Evolutionary conservation across 2,329 filamentous ascomycete species (phyloP).

Genomic region (Hymenoscyphus salicellus): DNA sequence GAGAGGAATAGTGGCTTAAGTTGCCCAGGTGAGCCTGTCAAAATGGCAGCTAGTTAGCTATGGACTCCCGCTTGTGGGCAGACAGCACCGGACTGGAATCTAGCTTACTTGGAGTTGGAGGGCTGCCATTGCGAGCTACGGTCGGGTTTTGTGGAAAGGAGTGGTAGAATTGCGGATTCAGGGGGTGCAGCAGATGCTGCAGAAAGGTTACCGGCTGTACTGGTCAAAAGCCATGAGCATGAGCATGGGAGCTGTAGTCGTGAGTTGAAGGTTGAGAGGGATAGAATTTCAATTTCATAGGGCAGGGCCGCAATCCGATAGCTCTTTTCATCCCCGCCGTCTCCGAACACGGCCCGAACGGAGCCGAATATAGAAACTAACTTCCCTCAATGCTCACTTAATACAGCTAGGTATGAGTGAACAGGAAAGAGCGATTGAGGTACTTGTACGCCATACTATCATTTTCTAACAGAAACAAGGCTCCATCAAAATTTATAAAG

Average conservation of each 20-base stretch:
- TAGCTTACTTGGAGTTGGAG: conserved; percentile 28
- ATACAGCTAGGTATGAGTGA: too few relatives aligned
- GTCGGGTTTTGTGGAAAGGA: neutral
- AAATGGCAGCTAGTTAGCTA: conserved; percentile 16
- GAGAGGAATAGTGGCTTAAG: neutral
- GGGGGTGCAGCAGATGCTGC: conserved; percentile 35
- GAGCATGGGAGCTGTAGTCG: neutral
- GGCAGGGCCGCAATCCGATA: neutral
- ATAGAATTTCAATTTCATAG: conserved; percentile 2
- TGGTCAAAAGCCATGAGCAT: conserved; percentile 29
- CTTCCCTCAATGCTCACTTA: too few relatives aligned
- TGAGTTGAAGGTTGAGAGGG: neutral
- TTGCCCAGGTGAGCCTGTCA: conserved; percentile 12
- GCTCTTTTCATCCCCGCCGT: neutral
- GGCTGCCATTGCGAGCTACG: conserved; percentile 29
- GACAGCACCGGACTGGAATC: conserved; percentile 6
- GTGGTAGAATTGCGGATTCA: neutral
- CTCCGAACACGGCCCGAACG: neutral
- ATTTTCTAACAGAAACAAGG: too few relatives aligned
- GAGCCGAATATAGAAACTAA: neutral
- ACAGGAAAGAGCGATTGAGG: neutral
- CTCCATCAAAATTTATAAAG: too few relatives aligned
- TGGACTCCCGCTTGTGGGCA: conserved; percentile 10
- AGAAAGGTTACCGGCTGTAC: conserved; percentile 30
- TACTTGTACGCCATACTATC: neutral